Conservation (phyloP, 495 filamentous ascomycete genomes). For the Chaetomium cochliodes region DNA sequence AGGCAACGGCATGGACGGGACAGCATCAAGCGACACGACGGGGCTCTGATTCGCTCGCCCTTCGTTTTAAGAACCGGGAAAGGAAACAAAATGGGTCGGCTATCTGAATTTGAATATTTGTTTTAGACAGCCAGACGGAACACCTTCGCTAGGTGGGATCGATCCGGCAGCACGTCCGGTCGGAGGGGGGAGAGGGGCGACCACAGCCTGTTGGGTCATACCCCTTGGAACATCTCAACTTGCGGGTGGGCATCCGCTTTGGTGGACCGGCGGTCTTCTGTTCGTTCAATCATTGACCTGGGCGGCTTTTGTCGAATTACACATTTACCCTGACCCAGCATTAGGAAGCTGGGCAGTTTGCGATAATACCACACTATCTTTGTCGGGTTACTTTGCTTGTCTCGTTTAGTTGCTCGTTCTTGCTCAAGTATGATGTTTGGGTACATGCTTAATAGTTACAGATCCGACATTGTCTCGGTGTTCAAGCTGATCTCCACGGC, state of each 20-base stretch:
- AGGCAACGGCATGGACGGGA: not conserved
- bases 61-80: not conserved
- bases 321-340: not conserved
- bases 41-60: not conserved
- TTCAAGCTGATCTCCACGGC: not conserved
- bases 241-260: not conserved
- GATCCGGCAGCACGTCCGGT: not conserved
- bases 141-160: conserved; percentile 15
- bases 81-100: not conserved
- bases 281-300: conserved; percentile 5
- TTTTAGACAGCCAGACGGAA: conserved; percentile 4
- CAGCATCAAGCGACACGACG: not conserved
- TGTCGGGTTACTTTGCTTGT: not conserved
- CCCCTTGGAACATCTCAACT: not conserved
- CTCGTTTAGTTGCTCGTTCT: too few relatives aligned
- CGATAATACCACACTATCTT: conserved; percentile 5
- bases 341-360: not conserved
- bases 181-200: not conserved
- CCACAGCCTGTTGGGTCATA: not conserved
- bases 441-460: too few relatives aligned
- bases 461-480: not conserved
- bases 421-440: too few relatives aligned
- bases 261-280: not conserved
- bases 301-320: conserved; percentile 19
- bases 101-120: not conserved